Conservation (phyloP, 2,329 filamentous ascomycete species). For the Colletotrichum lentis region DNA sequence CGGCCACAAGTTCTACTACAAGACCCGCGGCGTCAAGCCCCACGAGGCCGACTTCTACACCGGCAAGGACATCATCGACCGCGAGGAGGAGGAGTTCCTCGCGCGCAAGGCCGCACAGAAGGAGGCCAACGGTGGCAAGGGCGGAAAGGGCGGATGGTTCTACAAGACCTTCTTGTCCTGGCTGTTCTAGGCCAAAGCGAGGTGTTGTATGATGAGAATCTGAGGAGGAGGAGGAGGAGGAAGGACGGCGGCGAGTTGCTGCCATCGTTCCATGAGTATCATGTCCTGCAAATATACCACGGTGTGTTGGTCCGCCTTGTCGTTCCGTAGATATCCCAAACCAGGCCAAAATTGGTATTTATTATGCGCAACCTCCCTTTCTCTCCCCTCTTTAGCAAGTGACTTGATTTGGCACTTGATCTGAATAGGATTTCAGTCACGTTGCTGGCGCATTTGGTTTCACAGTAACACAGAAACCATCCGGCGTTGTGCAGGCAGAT, state of each 20-base stretch:
- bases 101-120: slow-evolving; percentile 56
- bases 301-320: slow-evolving; percentile 33
- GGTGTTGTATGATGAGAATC: too few species aligned
- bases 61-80: slow-evolving; percentile 77
- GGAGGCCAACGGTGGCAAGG: slow-evolving; percentile 40
- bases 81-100: slow-evolving; percentile 75
- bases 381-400: rapidly evolving
- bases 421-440: too few species aligned
- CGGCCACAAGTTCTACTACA: slow-evolving; percentile 69
- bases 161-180: slow-evolving; percentile 42
- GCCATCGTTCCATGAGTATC: slow-evolving; percentile 27
- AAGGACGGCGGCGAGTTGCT: not conserved
- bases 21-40: slow-evolving; percentile 63
- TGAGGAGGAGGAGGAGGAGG: not conserved
- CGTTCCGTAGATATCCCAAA: slow-evolving; percentile 30
- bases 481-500: slow-evolving; percentile 8
- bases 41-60: slow-evolving; percentile 73
- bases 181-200: slow-evolving; percentile 35
- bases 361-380: not conserved
- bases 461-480: not conserved
- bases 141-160: slow-evolving; percentile 42
- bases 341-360: slow-evolving; percentile 25
- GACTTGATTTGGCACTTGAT: not conserved
- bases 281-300: slow-evolving; percentile 37
- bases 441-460: too few species aligned